Conservation (phyloP, 805 yeast species). For the Metschnikowia matae region DNA sequence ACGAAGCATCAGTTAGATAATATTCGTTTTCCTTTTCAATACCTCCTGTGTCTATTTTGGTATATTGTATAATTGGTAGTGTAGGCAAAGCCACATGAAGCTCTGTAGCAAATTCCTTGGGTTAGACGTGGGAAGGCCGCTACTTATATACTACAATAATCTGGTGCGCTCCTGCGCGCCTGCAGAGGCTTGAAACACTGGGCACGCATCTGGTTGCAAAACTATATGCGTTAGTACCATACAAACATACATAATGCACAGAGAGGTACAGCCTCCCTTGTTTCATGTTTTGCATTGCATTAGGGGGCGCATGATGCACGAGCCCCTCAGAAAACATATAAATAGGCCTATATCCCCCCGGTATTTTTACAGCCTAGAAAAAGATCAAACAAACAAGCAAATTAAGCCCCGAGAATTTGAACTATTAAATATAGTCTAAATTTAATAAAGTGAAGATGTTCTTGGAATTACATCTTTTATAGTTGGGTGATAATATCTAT, state of each 20-base stretch:
- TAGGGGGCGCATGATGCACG: not conserved
- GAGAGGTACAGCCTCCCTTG: not conserved
- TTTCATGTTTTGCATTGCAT: not conserved
- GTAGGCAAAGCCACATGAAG: not conserved
- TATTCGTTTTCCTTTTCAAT: not conserved
- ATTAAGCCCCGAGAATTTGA: no score
- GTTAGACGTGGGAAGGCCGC: not conserved
- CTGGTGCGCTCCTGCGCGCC: slow-evolving; percentile 1
- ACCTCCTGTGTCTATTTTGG: no score
- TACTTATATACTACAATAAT: not conserved
- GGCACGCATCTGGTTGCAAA: not conserved
- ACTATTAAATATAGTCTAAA: no score
- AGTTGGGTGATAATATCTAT: no score
- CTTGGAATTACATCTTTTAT: no score
- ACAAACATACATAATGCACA: not conserved
- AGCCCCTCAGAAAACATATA: not conserved
- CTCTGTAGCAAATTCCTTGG: not conserved
- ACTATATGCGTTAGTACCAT: not conserved
- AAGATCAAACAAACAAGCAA: not conserved
- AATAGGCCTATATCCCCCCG: not conserved
- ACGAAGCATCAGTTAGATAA: not conserved
- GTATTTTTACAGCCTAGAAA: not conserved
- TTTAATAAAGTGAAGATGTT: no score
- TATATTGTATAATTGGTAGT: not conserved
- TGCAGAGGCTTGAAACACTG: not conserved